Base-by-base conservation (phyloP, 768 basidiomycete genomes). In the Strobilomyces echinocephalus region DNA sequence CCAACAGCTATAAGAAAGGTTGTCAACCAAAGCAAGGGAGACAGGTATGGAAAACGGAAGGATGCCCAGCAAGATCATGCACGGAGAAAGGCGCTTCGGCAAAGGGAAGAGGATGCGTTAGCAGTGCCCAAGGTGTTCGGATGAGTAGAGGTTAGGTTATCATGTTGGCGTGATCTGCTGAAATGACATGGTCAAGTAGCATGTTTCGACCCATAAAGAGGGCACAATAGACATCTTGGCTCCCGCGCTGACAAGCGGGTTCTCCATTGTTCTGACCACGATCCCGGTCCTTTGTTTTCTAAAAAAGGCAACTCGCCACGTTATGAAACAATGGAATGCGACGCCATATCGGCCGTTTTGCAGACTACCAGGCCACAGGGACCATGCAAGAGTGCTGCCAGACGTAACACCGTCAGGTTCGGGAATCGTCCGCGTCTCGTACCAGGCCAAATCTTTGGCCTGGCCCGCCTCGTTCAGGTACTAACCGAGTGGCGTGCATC, bases 121-220 rank as follows among this genome's bases (percentile, higher is more conserved):
- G 88, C 85, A 24, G 90, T 94, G 51, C 76, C 84, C 30, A 93
- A 90, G 70, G 88, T 99, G 30, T 99, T 99, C 71, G 84, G 88
- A 51, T 99, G 76, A 81, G 61, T 28, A 46, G 18, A 44, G 16
- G 16, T 35, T 55, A 53, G 31, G 33, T 21, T 36, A 15, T 46
- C 30, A 11, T 24, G 40, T 42, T 8, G 1, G 24, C 40, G 12
- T 46, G 24, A 16, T 33, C 21, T 50, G 26, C 34, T 16, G 5
- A 39, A 46, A 51, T 42, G 28, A 48, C 41, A 39, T 24, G 24
- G 18, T 38, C 46, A 20, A 16, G 33, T 47, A 44, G 53, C 33
- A 45, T 18, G 7, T 18, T 24, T 18, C 15, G 21, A 35, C 45
- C 46, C 33, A 35, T 49, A 46, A 43, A 43, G 31, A 18, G 52